A percentile compares a stretch with the other conserved stretches of the same genome.
phyloP scores from a whole-genome alignment of 352 stramenopile species.

The Sclerospora graminicola region DNA sequence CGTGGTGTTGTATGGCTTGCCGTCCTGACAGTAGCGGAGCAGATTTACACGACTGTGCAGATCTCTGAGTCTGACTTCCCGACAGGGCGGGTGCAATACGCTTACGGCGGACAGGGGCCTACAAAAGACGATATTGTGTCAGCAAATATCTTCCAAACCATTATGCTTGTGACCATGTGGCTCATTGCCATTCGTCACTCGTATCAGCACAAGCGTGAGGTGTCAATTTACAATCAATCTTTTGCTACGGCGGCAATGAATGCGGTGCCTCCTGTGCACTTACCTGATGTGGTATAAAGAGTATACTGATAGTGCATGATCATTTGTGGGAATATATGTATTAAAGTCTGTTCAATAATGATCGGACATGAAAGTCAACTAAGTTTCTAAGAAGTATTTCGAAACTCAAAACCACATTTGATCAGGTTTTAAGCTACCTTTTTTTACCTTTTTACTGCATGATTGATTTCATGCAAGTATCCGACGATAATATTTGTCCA shows the following conservation, averaged over 20 bases:
- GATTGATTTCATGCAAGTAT: too few relatives aligned
- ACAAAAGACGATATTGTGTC: slow-evolving; percentile 81
- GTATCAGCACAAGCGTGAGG: slow-evolving; percentile 61
- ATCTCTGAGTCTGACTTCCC: slow-evolving; percentile 69
- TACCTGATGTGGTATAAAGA: slow-evolving; percentile 52
- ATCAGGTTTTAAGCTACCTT: too few relatives aligned
- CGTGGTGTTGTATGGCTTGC: slow-evolving; percentile 69
- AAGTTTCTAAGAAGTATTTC: too few relatives aligned
- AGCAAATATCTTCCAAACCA: slow-evolving; percentile 74
- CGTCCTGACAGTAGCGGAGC: slow-evolving; percentile 62
- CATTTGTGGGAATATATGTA: slow-evolving; percentile 20
- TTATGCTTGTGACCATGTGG: slow-evolving; percentile 82
- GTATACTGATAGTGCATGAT: slow-evolving; percentile 10
- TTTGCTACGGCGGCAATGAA: slow-evolving; percentile 78
- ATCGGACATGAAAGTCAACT: too few relatives aligned
- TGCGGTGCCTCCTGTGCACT: slow-evolving; percentile 51
- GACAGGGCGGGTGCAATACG: slow-evolving; percentile 54
- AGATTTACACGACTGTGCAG: slow-evolving; percentile 77
- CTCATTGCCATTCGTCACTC: slow-evolving; percentile 71
- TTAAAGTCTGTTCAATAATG: too few relatives aligned
- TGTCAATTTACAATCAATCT: slow-evolving; percentile 74
- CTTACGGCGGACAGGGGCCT: slow-evolving; percentile 58
- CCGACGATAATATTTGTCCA: too few relatives aligned
- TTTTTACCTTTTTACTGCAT: too few relatives aligned
- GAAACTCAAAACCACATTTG: too few relatives aligned